Percentiles rank a stretch among this genome's conserved stretches.
phyloP scores from a whole-genome alignment of 768 basidiomycete genomes.

The Kwoniella dendrophila region DNA sequence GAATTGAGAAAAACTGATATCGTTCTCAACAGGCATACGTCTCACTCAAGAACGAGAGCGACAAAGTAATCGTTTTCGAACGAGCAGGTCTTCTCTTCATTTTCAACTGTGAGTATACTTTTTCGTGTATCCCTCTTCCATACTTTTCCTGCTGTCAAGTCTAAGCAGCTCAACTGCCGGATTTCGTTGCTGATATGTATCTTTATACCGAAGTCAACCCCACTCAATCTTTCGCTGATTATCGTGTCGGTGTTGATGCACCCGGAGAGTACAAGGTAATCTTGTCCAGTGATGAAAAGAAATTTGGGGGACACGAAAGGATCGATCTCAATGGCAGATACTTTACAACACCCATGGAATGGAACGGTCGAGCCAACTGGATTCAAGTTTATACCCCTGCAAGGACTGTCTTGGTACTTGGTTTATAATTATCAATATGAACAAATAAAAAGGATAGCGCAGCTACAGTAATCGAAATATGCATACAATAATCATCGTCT shows the following conservation, averaged over 20 bases:
- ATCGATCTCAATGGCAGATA: slow-evolving; percentile 67
- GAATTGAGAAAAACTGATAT: too few species aligned
- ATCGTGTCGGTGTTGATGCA: slow-evolving; percentile 84
- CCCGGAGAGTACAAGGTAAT: slow-evolving; percentile 82
- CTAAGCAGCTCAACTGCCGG: neutral
- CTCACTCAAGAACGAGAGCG: slow-evolving; percentile 87
- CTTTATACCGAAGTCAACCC: slow-evolving; percentile 65
- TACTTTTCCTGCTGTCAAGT: neutral
- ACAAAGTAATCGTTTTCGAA: slow-evolving; percentile 93
- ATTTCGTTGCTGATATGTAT: neutral
- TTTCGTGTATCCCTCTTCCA: neutral
- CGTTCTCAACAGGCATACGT: slow-evolving; percentile 71
- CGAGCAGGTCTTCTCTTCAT: slow-evolving; percentile 90
- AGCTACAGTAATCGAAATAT: too few species aligned
- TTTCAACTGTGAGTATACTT: slow-evolving; percentile 69
- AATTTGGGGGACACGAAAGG: slow-evolving; percentile 88
- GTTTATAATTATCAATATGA: too few species aligned
- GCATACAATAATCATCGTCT: too few species aligned
- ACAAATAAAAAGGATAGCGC: too few species aligned
- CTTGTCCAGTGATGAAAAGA: slow-evolving; percentile 79
- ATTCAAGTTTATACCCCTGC: slow-evolving; percentile 56
- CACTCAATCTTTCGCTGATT: slow-evolving; percentile 85
- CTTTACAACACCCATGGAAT: slow-evolving; percentile 80
- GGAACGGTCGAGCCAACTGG: slow-evolving; percentile 92
- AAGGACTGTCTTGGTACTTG: slow-evolving; percentile 50